Conservation (phyloP, 2,329 filamentous ascomycete genomes). For the Xylaria sp. region DNA sequence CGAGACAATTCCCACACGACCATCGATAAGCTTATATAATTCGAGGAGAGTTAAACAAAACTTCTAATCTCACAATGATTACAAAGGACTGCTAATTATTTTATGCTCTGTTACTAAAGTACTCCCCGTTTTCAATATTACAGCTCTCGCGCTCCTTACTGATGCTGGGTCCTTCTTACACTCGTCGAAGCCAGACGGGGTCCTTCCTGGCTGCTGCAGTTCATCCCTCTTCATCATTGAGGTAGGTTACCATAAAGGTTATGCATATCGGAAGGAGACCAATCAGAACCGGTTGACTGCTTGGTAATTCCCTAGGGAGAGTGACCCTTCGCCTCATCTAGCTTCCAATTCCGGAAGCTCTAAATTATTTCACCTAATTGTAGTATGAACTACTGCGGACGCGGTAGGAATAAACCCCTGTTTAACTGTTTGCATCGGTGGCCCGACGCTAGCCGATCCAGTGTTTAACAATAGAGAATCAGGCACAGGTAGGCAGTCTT, state of each 20-base stretch:
- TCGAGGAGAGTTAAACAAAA: not conserved
- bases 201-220: not conserved
- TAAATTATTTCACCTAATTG: not conserved
- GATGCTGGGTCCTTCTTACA: not conserved
- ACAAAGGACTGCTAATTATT: not conserved
- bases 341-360: constrained; percentile 5
- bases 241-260: not conserved
- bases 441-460: not conserved
- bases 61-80: not conserved
- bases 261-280: not conserved
- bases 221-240: not conserved
- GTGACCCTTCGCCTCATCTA: not conserved
- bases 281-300: not conserved
- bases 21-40: not conserved
- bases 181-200: not conserved
- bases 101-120: not conserved
- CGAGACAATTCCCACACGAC: not conserved
- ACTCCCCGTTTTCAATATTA: not conserved
- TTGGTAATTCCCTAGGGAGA: not conserved
- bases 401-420: too few relatives aligned
- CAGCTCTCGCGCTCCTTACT: not conserved
- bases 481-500: not conserved
- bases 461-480: not conserved
- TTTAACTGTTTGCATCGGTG: not conserved
- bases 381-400: not conserved